Evolutionary conservation across 78 protist species (phyloP).

Genomic region (Protostelium mycophagum): DNA sequence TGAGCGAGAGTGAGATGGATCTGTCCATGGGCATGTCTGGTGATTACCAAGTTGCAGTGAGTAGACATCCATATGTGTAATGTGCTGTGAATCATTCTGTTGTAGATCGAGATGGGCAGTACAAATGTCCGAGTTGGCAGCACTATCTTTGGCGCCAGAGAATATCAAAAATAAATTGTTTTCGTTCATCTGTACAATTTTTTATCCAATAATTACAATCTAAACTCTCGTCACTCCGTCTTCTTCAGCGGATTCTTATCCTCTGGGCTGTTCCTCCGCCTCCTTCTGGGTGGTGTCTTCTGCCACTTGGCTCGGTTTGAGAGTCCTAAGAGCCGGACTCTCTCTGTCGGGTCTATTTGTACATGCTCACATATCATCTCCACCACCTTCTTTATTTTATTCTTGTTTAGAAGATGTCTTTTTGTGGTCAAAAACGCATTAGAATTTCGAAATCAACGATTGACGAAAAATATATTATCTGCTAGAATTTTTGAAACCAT

Average conservation of each 20-base stretch:
- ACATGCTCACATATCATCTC: neutral
- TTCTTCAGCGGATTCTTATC: too few relatives aligned
- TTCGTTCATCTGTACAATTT: too few relatives aligned
- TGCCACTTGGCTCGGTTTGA: neutral
- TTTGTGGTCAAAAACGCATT: too few relatives aligned
- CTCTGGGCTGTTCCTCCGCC: too few relatives aligned
- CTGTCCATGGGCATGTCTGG: constrained; percentile 59
- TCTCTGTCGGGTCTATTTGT: neutral
- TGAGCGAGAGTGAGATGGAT: constrained; percentile 14
- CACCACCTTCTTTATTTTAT: neutral
- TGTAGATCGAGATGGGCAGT: constrained; percentile 47
- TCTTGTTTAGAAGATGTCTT: neutral
- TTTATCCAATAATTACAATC: too few relatives aligned
- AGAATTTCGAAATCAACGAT: too few relatives aligned
- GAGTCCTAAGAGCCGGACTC: neutral
- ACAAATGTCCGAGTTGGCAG: constrained; percentile 54
- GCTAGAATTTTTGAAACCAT: too few relatives aligned
- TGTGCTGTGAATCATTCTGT: neutral
- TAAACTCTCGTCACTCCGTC: too few relatives aligned
- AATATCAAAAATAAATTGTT: constrained; percentile 31
- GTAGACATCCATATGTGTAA: neutral
- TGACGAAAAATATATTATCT: too few relatives aligned
- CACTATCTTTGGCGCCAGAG: constrained; percentile 57
- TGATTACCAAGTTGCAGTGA: constrained; percentile 47
- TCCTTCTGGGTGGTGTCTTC: neutral